A percentile compares a stretch with the other conserved stretches of the same genome.
Evolutionary conservation across 305 asterid species (phyloP).

Genomic region (Fraxinus sp.): DNA sequence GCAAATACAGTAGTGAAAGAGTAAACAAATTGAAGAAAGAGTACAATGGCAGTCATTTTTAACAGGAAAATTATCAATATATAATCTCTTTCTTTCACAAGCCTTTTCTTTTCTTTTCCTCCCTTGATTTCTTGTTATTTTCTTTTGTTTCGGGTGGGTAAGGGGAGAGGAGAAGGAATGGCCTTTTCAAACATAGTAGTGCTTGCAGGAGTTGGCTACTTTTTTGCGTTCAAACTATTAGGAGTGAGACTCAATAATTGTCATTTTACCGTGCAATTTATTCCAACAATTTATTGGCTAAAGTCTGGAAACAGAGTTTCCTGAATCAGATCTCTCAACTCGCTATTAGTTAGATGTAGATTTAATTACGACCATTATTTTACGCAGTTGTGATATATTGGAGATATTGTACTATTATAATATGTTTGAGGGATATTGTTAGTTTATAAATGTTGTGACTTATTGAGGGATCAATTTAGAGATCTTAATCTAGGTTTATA

Average conservation of each 20-base stretch:
- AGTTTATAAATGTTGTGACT: background rate
- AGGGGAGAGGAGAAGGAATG: background rate
- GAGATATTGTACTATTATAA: background rate
- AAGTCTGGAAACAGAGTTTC: background rate
- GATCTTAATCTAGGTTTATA: background rate
- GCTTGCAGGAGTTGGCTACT: background rate
- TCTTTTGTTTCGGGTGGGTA: background rate
- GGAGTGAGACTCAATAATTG: background rate
- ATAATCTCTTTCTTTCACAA: background rate
- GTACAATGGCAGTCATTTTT: background rate
- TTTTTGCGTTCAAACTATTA: background rate
- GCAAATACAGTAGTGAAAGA: background rate
- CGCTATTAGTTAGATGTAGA: background rate
- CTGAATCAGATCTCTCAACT: background rate
- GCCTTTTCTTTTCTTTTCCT: conserved; percentile 1
- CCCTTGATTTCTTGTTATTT: background rate
- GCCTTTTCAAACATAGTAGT: background rate
- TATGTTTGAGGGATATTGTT: background rate
- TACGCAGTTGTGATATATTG: background rate
- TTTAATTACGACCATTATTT: background rate
- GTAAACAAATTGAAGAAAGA: background rate
- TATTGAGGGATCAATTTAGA: background rate
- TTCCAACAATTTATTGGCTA: background rate
- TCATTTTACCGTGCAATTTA: background rate
- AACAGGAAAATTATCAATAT: background rate